These are phyloP conservation scores for Solanum rostratum DNA, from an alignment of 257 asterid genomes.

Conservation along the genomic window DNA sequence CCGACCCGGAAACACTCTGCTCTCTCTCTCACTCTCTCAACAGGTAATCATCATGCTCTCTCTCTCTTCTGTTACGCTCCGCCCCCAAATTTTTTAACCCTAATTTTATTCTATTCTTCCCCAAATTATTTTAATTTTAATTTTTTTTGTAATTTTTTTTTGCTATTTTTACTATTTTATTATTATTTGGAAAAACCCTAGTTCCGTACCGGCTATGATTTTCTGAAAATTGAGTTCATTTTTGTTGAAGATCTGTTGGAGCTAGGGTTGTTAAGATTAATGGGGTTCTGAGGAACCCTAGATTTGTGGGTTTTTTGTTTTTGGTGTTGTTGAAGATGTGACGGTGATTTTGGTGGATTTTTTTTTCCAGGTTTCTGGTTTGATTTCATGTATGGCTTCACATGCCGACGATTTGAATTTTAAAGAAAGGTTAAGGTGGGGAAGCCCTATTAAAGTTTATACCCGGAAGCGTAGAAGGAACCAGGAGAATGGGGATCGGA, in stretches of 20 bases:
- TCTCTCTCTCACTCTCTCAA: not conserved
- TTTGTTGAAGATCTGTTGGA: not conserved
- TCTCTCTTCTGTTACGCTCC: not conserved
- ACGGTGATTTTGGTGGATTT: not conserved
- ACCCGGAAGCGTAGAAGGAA: slow-evolving; percentile 14
- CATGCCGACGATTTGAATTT: slow-evolving; percentile 24
- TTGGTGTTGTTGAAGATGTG: not conserved
- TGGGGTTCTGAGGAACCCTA: slow-evolving; percentile 40
- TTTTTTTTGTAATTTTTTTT: not conserved
- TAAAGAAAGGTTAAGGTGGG: slow-evolving; percentile 24
- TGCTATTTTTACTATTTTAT: not conserved
- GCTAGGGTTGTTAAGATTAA: slow-evolving; percentile 18
- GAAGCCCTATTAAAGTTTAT: slow-evolving; percentile 32
- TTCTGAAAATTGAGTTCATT: not conserved
- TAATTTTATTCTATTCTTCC: not conserved
- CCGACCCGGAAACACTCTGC: slow-evolving; percentile 8
- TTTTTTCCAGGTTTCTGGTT: not conserved
- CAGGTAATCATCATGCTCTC: slow-evolving; percentile 1
- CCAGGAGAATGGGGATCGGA: slow-evolving; percentile 12
- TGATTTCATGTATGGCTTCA: slow-evolving; percentile 45
- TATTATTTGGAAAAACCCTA: slow-evolving; percentile 27
- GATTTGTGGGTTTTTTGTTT: not conserved
- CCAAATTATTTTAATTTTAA: not conserved
- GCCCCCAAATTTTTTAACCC: slow-evolving; percentile 1
- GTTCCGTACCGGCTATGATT: not conserved